Evolutionary conservation across 352 stramenopile species (phyloP), one percentile per base, ranked within the genome.

Genomic region (Achlya hypogyna): DNA sequence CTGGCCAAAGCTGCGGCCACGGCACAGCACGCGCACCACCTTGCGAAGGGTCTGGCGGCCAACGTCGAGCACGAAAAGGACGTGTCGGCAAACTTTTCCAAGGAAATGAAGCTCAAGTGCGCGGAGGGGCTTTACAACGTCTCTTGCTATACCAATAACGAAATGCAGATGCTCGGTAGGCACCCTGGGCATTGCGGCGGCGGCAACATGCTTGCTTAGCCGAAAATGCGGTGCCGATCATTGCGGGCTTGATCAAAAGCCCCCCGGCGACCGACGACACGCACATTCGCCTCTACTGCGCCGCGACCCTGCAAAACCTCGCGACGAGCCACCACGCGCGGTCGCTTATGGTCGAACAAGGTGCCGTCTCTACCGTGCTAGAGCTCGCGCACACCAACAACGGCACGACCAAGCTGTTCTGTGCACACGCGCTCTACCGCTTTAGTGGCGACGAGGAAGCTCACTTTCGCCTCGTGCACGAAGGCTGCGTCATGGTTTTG

Each of bases 381-480:
- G 82, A 94, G 62, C 74, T 94, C 40, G 68, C 79, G 0, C 85
- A 92, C 54, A 84, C 78, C 25, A 72, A 78, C 3, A 77, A 89
- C 53, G 56, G 74, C 28, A 87, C 78, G 0, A 74, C 86, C 35
- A 93, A 93, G 53, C 67, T 79, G 1, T 73, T 86, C 43, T 90
- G 82, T n/a, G 84, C 81, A 0, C 81, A 81, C 35, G 72, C 80
- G 18, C 51, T 93, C 16, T 79, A 89, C 12, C 81, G 82, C n/a
- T 82, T 93, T 29, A 87, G 81, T 5, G 76, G 82, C 31, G 82
- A 93, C 49, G 84, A 93, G 23, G 70, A 77, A 0, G 78, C 88
- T 22, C 84, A 91, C 72, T 89, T 90, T 56, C 74, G 80, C 2
- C 81, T 93, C 71, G 82, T 93, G 9, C 84, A 91, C 60, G 84